phyloP scores from a whole-genome alignment of 768 basidiomycete species.

The Mycena alexandri region DNA sequence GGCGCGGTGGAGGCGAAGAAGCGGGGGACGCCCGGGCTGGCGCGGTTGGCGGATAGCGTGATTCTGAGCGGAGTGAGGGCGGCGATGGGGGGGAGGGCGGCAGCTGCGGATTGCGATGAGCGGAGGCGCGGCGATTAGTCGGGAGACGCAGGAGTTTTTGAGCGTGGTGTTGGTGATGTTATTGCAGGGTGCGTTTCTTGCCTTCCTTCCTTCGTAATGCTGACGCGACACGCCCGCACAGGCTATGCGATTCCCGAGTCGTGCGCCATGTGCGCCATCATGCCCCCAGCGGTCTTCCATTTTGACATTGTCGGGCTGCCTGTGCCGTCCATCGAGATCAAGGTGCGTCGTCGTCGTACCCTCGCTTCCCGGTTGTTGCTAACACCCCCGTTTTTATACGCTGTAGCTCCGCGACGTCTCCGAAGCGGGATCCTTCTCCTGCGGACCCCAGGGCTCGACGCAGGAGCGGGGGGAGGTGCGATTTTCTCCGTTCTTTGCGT shows the following conservation, averaged over 20 bases:
- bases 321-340: slow-evolving; percentile 91
- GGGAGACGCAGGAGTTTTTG: slow-evolving; percentile 94
- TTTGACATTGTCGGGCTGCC: slow-evolving; percentile 88
- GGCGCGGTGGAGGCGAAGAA: slow-evolving; percentile 83
- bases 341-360: too few species aligned
- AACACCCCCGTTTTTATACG: too few species aligned
- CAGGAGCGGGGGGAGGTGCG: slow-evolving; percentile 39
- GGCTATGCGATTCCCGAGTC: slow-evolving; percentile 99
- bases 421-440: slow-evolving; percentile 80
- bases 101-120: slow-evolving; percentile 78
- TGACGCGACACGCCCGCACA: slow-evolving; percentile 50
- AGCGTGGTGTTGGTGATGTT: slow-evolving; percentile 82
- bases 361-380: too few species aligned
- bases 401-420: slow-evolving; percentile 74
- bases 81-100: slow-evolving; percentile 9
- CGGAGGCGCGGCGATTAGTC: slow-evolving; percentile 91
- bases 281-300: slow-evolving; percentile 86
- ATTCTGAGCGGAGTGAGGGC: slow-evolving; percentile 76
- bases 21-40: slow-evolving; percentile 80
- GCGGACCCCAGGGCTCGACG: slow-evolving; percentile 31
- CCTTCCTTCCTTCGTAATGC: neutral
- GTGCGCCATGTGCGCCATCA: slow-evolving; percentile 88
- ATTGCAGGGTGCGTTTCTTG: slow-evolving; percentile 90
- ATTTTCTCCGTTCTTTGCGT: too few species aligned
- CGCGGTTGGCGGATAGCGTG: slow-evolving; percentile 76